These are phyloP conservation scores for Botrytis deweyae DNA, from an alignment of 2,329 filamentous ascomycete species.

Conservation along the genomic window DNA sequence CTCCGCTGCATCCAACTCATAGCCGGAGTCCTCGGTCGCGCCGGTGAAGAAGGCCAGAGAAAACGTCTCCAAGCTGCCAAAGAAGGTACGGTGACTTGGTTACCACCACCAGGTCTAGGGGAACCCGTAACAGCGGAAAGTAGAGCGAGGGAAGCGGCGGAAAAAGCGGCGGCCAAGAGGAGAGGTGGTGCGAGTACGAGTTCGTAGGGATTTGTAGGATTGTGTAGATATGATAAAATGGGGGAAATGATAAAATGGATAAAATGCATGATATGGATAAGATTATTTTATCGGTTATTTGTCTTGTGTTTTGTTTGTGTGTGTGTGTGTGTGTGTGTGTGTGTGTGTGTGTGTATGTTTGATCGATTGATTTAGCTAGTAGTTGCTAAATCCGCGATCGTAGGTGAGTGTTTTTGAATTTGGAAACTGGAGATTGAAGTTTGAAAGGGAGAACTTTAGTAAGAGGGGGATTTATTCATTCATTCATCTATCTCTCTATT, in stretches of 20 bases:
- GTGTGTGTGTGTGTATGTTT: no score
- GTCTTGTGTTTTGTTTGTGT: no score
- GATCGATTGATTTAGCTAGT: no score
- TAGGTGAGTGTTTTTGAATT: no score
- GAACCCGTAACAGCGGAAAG: conserved; percentile 28
- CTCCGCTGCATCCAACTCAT: conserved; percentile 79
- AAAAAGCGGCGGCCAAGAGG: background rate
- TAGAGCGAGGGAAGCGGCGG: conserved; percentile 3
- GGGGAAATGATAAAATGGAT: background rate
- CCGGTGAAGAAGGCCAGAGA: conserved; percentile 74
- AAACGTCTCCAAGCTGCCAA: conserved; percentile 63
- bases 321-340: no score
- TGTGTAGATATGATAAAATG: background rate
- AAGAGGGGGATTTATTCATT: no score
- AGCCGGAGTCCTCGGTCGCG: conserved; percentile 79
- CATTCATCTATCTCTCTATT: no score
- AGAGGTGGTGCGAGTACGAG: background rate
- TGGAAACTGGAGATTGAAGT: no score
- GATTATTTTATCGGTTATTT: no score
- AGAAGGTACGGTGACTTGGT: conserved; percentile 63
- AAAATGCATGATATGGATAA: background rate
- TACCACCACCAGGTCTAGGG: conserved; percentile 40
- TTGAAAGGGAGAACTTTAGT: no score
- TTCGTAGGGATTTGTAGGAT: background rate
- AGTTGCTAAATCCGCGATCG: no score